Conservation (phyloP, 1,139 yeast species). For the Hyphopichia pseudoburtonii region DNA sequence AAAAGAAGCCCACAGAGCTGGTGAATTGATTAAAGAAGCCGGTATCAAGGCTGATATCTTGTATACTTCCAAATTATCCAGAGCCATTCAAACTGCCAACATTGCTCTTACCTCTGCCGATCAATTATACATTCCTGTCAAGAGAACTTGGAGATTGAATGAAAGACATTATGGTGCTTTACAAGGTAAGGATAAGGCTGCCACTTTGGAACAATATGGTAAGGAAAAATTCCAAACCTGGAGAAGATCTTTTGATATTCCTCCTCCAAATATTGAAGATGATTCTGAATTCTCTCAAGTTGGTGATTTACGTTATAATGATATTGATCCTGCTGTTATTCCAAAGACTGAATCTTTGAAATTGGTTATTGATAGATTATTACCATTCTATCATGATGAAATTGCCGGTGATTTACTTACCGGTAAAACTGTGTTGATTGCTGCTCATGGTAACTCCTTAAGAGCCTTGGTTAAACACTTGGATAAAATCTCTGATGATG, state of each 20-base stretch:
- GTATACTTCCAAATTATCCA: conserved; percentile 87
- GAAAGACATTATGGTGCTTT: conserved; percentile 99
- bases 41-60: conserved; percentile 82
- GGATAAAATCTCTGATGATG: conserved; percentile 89
- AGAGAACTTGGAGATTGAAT: conserved; percentile 96
- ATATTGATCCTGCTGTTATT: conserved; percentile 78
- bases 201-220: conserved; percentile 84
- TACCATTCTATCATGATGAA: conserved; percentile 97
- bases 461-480: conserved; percentile 96
- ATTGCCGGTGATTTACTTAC: conserved; percentile 80
- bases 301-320: conserved; percentile 81
- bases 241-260: conserved; percentile 97
- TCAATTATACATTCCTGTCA: conserved; percentile 87
- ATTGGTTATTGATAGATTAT: conserved; percentile 92
- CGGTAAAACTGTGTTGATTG: conserved; percentile 88
- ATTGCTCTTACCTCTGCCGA: conserved; percentile 88
- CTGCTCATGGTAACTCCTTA: conserved; percentile 98
- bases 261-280: conserved; percentile 88
- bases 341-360: conserved; percentile 96
- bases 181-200: conserved; percentile 98
- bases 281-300: conserved; percentile 80
- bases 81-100: conserved; percentile 98
- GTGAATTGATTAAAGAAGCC: conserved; percentile 86
- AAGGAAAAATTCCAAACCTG: conserved; percentile 91
- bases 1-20: conserved; percentile 92